Percentiles rank a stretch among this genome's conserved stretches.
phyloP scores from a whole-genome alignment of 202 grass and related monocot genomes.

The Saccharum hybrid region DNA sequence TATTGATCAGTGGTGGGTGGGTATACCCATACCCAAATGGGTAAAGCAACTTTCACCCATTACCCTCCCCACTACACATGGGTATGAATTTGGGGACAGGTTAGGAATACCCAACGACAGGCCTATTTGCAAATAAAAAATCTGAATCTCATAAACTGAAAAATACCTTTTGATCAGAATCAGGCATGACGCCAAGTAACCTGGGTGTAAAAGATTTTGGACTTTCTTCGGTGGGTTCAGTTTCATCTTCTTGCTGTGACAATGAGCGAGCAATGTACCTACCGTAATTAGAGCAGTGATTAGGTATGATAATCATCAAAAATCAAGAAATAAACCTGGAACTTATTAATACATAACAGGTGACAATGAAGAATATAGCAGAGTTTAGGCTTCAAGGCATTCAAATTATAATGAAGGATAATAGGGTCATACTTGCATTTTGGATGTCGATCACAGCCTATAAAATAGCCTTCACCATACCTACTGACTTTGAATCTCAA shows the following conservation, averaged over 20 bases:
- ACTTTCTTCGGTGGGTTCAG: slow-evolving; percentile 46
- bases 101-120: background rate
- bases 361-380: slow-evolving; percentile 42
- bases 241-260: slow-evolving; percentile 73
- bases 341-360: slow-evolving; percentile 37
- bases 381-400: slow-evolving; percentile 29
- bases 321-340: slow-evolving; percentile 35
- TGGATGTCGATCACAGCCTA: slow-evolving; percentile 90
- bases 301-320: slow-evolving; percentile 18
- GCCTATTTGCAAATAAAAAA: slow-evolving; percentile 38
- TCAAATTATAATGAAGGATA: slow-evolving; percentile 15
- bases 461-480: slow-evolving; percentile 90
- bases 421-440: slow-evolving; percentile 84
- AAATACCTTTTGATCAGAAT: slow-evolving; percentile 70
- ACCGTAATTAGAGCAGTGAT: slow-evolving; percentile 38
- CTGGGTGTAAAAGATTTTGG: slow-evolving; percentile 56
- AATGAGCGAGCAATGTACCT: slow-evolving; percentile 81
- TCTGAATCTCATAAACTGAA: slow-evolving; percentile 16
- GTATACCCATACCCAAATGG: background rate
- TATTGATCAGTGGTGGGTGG: background rate
- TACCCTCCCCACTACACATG: background rate
- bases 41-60: background rate
- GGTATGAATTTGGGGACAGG: background rate
- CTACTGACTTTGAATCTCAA: slow-evolving; percentile 93
- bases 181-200: slow-evolving; percentile 69